Conservation (phyloP, 2,329 filamentous ascomycete species). For the Calonectria multiphialidica region DNA sequence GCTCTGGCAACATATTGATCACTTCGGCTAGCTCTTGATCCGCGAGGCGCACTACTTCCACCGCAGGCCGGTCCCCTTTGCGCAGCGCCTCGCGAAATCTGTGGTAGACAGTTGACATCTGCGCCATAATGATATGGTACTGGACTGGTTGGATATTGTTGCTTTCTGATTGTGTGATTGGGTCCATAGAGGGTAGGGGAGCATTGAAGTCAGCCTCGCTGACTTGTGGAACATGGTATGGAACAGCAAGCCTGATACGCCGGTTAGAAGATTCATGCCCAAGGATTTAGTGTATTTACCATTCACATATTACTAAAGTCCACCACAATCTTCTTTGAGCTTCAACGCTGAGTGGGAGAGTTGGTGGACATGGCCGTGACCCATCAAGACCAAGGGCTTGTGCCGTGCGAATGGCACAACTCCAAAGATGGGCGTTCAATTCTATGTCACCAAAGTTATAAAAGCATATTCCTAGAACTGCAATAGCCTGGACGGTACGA, state of each 20-base stretch:
- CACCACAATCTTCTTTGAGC: slow-evolving; percentile 28
- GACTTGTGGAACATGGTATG: slow-evolving; percentile 16
- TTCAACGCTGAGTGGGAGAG: slow-evolving; percentile 6
- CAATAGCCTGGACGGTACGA: slow-evolving; percentile 22
- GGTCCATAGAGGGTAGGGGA: slow-evolving; percentile 2
- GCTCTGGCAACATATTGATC: slow-evolving; percentile 10
- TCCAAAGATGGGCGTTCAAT: slow-evolving; percentile 11
- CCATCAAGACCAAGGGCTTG: slow-evolving; percentile 13
- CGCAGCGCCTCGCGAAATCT: slow-evolving; percentile 15
- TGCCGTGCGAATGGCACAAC: slow-evolving; percentile 15
- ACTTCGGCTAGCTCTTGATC: slow-evolving; percentile 23
- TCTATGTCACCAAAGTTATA: slow-evolving; percentile 25
- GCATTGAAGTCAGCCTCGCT: slow-evolving; percentile 18
- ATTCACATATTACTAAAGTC: slow-evolving; percentile 28
- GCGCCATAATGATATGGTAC: slow-evolving; percentile 24
- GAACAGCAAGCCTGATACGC: slow-evolving; percentile 5
- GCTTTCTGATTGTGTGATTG: neutral
- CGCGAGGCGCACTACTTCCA: neutral
- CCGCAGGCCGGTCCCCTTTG: neutral
- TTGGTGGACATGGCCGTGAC: neutral
- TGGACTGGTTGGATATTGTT: slow-evolving; percentile 13
- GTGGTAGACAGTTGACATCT: slow-evolving; percentile 11
- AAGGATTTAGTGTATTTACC: neutral
- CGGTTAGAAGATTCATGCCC: neutral
- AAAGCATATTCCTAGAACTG: slow-evolving; percentile 21